These are phyloP conservation scores for Suhomyces yuchorum DNA, from an alignment of 1,139 yeast genomes.

Conservation along the genomic window DNA sequence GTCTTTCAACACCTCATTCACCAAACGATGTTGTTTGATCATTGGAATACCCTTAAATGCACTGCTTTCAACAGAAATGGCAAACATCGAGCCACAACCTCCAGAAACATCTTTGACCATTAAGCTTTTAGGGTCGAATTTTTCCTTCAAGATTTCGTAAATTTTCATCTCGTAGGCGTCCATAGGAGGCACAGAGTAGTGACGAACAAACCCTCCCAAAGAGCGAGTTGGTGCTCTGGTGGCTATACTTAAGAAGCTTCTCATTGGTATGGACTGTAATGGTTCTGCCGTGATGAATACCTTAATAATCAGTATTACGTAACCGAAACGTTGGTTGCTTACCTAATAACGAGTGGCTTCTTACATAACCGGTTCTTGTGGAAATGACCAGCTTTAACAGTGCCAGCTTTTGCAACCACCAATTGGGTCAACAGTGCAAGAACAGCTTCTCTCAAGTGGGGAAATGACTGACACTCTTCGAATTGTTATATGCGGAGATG, in stretches of 20 bases:
- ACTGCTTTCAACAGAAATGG: slow-evolving; percentile 73
- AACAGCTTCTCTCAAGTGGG: background rate
- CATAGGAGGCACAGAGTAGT: slow-evolving; percentile 26
- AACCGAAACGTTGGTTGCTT: background rate
- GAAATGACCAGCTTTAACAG: background rate
- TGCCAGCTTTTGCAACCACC: background rate
- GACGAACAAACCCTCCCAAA: slow-evolving; percentile 4
- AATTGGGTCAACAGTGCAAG: background rate
- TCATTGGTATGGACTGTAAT: background rate
- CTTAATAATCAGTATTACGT: background rate
- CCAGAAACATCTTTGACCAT: slow-evolving; percentile 81
- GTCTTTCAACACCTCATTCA: slow-evolving; percentile 76
- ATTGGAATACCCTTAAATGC: slow-evolving; percentile 78
- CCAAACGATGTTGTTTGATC: slow-evolving; percentile 90
- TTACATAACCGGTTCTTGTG: background rate
- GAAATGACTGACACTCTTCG: slow-evolving; percentile 26
- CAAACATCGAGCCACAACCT: slow-evolving; percentile 98
- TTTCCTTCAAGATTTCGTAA: slow-evolving; percentile 53
- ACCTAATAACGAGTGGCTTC: background rate
- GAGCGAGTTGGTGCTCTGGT: background rate
- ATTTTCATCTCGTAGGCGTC: slow-evolving; percentile 72
- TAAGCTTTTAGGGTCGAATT: slow-evolving; percentile 60
- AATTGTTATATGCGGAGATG: slow-evolving; percentile 95
- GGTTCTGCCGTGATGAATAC: background rate
- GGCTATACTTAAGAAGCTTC: background rate